phyloP scores from a whole-genome alignment of 208 protist genomes.

The Herpetomonas muscarum region DNA sequence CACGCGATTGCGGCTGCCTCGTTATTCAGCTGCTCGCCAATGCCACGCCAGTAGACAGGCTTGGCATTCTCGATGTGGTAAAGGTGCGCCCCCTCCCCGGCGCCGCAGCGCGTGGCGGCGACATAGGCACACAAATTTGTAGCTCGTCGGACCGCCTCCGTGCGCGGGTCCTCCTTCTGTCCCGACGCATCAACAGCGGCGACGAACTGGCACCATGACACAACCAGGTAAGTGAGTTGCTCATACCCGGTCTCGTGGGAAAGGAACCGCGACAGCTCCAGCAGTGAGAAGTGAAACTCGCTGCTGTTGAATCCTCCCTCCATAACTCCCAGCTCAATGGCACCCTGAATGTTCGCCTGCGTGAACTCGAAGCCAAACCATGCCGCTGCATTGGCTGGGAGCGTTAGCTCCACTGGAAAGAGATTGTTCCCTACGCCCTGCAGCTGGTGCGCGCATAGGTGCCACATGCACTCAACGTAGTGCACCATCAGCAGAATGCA shows the following conservation, averaged over 20 bases:
- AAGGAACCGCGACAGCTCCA: constrained; percentile 48
- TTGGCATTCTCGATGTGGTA: constrained; percentile 11
- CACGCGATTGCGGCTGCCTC: neutral
- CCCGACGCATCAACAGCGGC: too few species aligned
- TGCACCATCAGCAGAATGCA: constrained; percentile 52
- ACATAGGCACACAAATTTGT: constrained; percentile 16
- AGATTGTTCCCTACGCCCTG: neutral
- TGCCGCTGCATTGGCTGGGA: constrained; percentile 22
- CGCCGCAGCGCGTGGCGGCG: constrained; percentile 24
- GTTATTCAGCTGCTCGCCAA: constrained; percentile 18
- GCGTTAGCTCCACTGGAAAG: constrained; percentile 4
- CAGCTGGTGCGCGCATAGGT: constrained; percentile 14
- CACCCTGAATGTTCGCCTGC: constrained; percentile 17
- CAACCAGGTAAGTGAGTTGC: constrained; percentile 50
- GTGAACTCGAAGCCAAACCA: constrained; percentile 44
- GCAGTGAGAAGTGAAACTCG: constrained; percentile 5
- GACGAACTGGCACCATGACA: constrained; percentile 58
- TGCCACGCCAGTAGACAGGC: constrained; percentile 15
- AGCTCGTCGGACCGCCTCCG: neutral
- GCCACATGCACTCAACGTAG: constrained; percentile 70
- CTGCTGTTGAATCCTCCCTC: neutral
- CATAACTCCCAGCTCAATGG: neutral
- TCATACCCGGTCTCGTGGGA: constrained; percentile 36
- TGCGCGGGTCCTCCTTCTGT: too few species aligned
- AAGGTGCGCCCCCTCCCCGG: constrained; percentile 11